Evolutionary conservation across 352 stramenopile genomes (phyloP).

Genomic region (Elongisporangium senticosum): DNA sequence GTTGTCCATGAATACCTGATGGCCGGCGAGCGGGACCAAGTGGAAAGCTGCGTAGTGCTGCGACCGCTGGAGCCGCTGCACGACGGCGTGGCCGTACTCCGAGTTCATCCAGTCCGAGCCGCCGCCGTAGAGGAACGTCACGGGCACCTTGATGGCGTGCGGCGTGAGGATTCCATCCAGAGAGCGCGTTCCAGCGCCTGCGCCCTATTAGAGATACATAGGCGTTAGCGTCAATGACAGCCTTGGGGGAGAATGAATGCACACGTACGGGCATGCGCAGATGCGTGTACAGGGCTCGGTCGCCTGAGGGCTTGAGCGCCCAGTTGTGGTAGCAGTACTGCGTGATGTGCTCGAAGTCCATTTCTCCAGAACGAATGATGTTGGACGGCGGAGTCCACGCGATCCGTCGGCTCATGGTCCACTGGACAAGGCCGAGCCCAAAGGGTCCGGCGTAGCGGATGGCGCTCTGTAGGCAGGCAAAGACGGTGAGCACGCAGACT

Average conservation of each 20-base stretch:
- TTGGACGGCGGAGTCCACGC: slow-evolving; percentile 60
- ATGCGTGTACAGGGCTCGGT: slow-evolving; percentile 74
- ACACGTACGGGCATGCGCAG: slow-evolving; percentile 42
- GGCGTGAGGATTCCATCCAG: slow-evolving; percentile 51
- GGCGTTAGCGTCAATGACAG: slow-evolving; percentile 5
- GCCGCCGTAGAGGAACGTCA: slow-evolving; percentile 78
- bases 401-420: slow-evolving; percentile 50
- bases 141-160: slow-evolving; percentile 45
- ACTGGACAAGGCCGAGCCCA: slow-evolving; percentile 44
- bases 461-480: slow-evolving; percentile 26
- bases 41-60: slow-evolving; percentile 57
- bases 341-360: slow-evolving; percentile 65
- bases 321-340: slow-evolving; percentile 83
- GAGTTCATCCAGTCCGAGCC: slow-evolving; percentile 80
- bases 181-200: slow-evolving; percentile 40
- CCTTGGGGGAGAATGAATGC: neutral
- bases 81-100: slow-evolving; percentile 48
- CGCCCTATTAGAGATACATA: slow-evolving; percentile 20
- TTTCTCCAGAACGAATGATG: slow-evolving; percentile 64
- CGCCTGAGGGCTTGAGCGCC: slow-evolving; percentile 60
- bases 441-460: slow-evolving; percentile 65
- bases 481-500: neutral
- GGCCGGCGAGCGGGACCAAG: slow-evolving; percentile 57
- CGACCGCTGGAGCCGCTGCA: slow-evolving; percentile 46
- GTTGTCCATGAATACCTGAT: slow-evolving; percentile 88